These are phyloP conservation scores for Wakefieldia striispora DNA, from an alignment of 768 basidiomycete species.

Conservation along the genomic window DNA sequence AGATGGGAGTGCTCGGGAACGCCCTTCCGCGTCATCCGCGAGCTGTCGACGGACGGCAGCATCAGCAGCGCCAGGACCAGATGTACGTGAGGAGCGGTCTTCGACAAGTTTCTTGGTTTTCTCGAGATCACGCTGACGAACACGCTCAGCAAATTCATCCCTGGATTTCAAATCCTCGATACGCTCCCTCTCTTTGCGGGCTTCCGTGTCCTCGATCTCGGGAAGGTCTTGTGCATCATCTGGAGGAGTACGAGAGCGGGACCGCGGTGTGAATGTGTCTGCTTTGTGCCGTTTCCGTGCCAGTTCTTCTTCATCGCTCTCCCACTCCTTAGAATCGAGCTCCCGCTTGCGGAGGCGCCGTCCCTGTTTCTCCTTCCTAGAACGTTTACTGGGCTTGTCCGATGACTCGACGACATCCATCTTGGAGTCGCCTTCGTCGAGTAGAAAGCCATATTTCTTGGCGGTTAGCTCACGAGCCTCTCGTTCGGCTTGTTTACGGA, in stretches of 20 bases:
- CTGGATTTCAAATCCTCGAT: constrained; percentile 79
- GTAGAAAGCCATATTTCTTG: constrained; percentile 75
- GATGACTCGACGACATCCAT: constrained; percentile 39
- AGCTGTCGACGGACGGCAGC: constrained; percentile 77
- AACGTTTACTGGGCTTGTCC: constrained; percentile 24
- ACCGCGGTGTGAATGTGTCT: constrained; percentile 35
- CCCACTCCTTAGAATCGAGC: constrained; percentile 80
- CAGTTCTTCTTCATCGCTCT: constrained; percentile 86
- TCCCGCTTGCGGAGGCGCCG: constrained; percentile 78
- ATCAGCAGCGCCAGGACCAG: constrained; percentile 71
- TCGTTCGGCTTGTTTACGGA: constrained; percentile 70
- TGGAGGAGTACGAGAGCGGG: constrained; percentile 24
- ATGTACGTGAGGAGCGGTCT: constrained; percentile 79
- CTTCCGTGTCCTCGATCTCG: constrained; percentile 79
- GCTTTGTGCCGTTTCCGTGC: constrained; percentile 60
- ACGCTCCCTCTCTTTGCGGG: constrained; percentile 68
- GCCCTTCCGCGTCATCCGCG: constrained; percentile 72
- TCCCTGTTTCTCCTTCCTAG: constrained; percentile 53
- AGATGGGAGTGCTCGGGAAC: constrained; percentile 55
- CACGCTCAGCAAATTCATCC: constrained; percentile 90
- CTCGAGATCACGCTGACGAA: constrained; percentile 79
- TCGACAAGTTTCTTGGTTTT: constrained; percentile 88
- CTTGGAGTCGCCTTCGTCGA: constrained; percentile 77
- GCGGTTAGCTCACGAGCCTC: constrained; percentile 66
- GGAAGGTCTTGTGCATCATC: constrained; percentile 41